Conservation (phyloP, 495 filamentous ascomycete species). For the Astrocystis sublimbata region DNA sequence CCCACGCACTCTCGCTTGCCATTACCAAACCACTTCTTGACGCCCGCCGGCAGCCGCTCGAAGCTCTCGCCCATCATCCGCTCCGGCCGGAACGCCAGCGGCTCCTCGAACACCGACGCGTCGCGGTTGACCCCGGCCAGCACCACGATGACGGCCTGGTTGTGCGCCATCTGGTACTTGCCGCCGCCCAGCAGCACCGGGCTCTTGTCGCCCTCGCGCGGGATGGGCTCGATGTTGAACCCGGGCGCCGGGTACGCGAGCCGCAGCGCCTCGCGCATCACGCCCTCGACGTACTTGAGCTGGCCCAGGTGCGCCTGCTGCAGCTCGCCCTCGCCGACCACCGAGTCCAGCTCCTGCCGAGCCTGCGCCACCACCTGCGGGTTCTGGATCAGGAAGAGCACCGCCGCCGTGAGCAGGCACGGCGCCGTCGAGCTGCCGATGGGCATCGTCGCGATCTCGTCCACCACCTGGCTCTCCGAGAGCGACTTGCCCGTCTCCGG, state of each 20-base stretch:
- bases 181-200: slow-evolving; percentile 55
- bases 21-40: slow-evolving; percentile 72
- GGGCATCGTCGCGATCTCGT: slow-evolving; percentile 67
- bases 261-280: slow-evolving; percentile 66
- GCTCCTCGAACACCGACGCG: slow-evolving; percentile 64
- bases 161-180: slow-evolving; percentile 64
- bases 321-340: slow-evolving; percentile 57
- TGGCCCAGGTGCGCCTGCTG: slow-evolving; percentile 57
- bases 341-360: slow-evolving; percentile 65
- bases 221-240: slow-evolving; percentile 63
- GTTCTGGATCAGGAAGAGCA: slow-evolving; percentile 63
- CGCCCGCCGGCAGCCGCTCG: slow-evolving; percentile 55
- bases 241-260: slow-evolving; percentile 66
- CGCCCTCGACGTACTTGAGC: slow-evolving; percentile 63
- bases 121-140: slow-evolving; percentile 65
- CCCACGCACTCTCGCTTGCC: slow-evolving; percentile 69
- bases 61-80: slow-evolving; percentile 66
- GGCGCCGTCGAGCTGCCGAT: slow-evolving; percentile 48
- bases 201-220: slow-evolving; percentile 42
- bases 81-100: slow-evolving; percentile 64
- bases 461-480: slow-evolving; percentile 59
- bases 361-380: slow-evolving; percentile 60
- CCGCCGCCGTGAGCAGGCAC: slow-evolving; percentile 54
- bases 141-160: slow-evolving; percentile 62
- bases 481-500: slow-evolving; percentile 62